phyloP scores from a whole-genome alignment of 2,329 filamentous ascomycete genomes.

The Chaetomiaceae sp. region DNA sequence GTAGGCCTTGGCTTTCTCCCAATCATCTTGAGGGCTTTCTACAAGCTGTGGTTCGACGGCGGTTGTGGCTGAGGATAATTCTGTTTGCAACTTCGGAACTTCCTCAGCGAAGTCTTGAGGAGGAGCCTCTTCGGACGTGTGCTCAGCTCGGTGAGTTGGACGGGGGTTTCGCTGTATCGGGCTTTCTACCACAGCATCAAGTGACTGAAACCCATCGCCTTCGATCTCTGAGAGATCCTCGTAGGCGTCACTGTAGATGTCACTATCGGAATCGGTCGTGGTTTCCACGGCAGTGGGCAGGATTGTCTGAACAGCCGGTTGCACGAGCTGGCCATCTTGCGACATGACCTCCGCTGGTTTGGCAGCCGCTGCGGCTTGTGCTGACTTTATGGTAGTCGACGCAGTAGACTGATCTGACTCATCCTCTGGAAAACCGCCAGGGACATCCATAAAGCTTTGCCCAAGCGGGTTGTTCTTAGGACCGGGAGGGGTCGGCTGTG shows the following conservation, averaged over 20 bases:
- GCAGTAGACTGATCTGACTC: slow-evolving; percentile 28
- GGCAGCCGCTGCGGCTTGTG: neutral
- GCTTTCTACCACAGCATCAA: slow-evolving; percentile 66
- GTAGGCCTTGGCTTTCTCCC: slow-evolving; percentile 65
- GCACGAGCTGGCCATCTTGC: neutral
- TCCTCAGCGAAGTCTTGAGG: slow-evolving; percentile 20
- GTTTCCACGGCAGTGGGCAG: slow-evolving; percentile 3
- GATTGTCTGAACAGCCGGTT: neutral
- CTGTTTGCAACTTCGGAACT: slow-evolving; percentile 15
- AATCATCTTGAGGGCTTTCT: slow-evolving; percentile 43
- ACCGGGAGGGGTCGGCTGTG: slow-evolving; percentile 40
- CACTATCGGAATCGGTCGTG: slow-evolving; percentile 24
- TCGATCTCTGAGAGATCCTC: slow-evolving; percentile 66
- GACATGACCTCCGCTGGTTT: neutral
- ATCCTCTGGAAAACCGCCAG: slow-evolving; percentile 55
- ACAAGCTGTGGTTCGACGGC: slow-evolving; percentile 13
- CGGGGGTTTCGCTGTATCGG: slow-evolving; percentile 38
- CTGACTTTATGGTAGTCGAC: neutral
- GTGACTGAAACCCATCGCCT: slow-evolving; percentile 64
- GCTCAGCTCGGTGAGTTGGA: neutral
- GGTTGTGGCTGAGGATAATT: slow-evolving; percentile 18
- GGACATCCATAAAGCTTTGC: slow-evolving; percentile 44
- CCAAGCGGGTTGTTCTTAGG: slow-evolving; percentile 15
- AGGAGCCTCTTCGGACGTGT: neutral
- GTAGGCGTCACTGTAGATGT: slow-evolving; percentile 69